Base-by-base conservation (phyloP, 2,329 filamentous ascomycete genomes). In the Ascochyta clinopodiicola region DNA sequence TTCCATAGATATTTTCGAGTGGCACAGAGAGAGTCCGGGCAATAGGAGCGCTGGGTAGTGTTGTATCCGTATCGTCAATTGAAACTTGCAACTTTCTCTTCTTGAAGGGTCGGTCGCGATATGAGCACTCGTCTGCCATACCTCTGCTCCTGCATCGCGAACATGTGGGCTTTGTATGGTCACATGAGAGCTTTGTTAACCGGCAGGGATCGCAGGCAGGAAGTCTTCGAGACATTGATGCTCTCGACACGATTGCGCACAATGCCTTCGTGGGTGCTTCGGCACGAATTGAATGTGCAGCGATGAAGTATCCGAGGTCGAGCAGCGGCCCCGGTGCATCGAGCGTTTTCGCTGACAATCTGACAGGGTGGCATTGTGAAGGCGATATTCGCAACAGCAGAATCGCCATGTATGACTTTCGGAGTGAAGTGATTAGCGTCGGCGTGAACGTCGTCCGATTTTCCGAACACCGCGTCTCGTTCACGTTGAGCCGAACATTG, bases 141-240 rank as follows among this genome's bases (percentile, higher is more conserved):
- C 21, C 37, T 21, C 46, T 24, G 13, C 2, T 24, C 6, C 29
- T 49, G 37, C 46, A 49, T 19, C 46, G 37, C 17, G 46, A 49
- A 39, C 37, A 49, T 12, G 34, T 17, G 7, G 46, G 46, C n/a
- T 42, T 40, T 4, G 12, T 12, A 9, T 49, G 46, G 13, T 39
- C 29, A n/a, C 37, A 49, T 8, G 46, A 49, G 4, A 42, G 37
- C 19, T 49, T 49, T n/a, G 37, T 42, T 10, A 4, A 27, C 25
- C 25, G 39, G n/a, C 46, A 49, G 1, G 46, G 46, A 6, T 49
- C 29, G n/a, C 46, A 49, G 10, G 46, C 46, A 12, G 46, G 46
- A 6, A 49, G 31, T 15, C 46, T 32, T 13, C 22, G 34, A 12
- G 44, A 45, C 32, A 45, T 45, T 9, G 9, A 9, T 13, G n/a